Evolutionary conservation across 2,329 filamentous ascomycete genomes (phyloP), one percentile per base, ranked within the genome.

Genomic region (Paecilomyces variotii): DNA sequence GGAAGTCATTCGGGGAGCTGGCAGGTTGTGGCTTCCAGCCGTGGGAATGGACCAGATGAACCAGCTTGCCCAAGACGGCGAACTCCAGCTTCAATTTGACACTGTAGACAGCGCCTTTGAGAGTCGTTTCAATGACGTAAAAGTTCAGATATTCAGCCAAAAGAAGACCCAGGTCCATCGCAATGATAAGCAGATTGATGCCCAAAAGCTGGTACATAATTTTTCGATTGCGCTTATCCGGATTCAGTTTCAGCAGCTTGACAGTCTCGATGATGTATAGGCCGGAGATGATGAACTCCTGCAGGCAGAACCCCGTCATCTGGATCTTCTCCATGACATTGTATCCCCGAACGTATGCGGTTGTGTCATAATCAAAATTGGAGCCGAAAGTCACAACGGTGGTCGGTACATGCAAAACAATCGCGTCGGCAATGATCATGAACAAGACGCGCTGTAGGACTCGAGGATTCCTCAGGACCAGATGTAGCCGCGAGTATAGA

Each of bases 221-320:
- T 57, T 74, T 74, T 64, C 74, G 74, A 54, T 76, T 76, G 57
- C 69, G 66, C 25, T 68, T 67, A 56, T 78, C 72, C 24, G 74
- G 73, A 59, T 81, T 76, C 9, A 78, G 63, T 6, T 75, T 75
- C 56, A 84, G 72, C 58, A 83, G 75, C 77, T 75, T 78, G 59
- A 80, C 68, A 0, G 82, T 82, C 62, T 84, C 80, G 67, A 71
- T 72, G 58, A 85, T 82, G 66, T 83, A 84, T 24, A 82, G 70
- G 0, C 73, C 72, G 0, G 81, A 83, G 55, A 84, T 76, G 60
- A 82, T 73, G 55, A 80, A 74, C 59, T 84, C 82, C 63, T 84
- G 82, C 11, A 83, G 57, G 63, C 80, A 83, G 64, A 84, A 84
- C 6, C 81, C 73, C 4, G 79, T 80, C 66, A 84, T 79, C 64